Evolutionary conservation across 2,329 filamentous ascomycete genomes (phyloP), one percentile per base, ranked within the genome.

Genomic region (Penicillium italicum): DNA sequence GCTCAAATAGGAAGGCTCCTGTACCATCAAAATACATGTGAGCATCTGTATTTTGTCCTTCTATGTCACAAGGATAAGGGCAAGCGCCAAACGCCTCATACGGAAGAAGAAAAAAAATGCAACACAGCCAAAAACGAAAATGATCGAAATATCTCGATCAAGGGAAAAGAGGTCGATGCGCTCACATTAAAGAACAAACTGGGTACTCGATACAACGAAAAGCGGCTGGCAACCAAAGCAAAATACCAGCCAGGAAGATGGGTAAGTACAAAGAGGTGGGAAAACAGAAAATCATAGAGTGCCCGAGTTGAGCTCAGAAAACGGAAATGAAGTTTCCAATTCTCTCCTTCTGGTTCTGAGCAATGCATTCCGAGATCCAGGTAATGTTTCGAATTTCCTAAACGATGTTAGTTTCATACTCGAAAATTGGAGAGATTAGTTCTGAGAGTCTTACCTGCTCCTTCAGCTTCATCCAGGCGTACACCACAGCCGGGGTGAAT

Each of bases 301-400:
- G 46, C 50, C 30, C 30, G 20, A 16, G 37, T 22, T 18, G 37
- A 50, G 57, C 49, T 83, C 77, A 96, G 77, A 99, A 96, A 60
- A 97, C 94, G 77, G 91, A 96, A 74, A 99, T 99, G 77, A 96
- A 99, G 78, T 97, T 99, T 67, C 90, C 89, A 73, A 99, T 97
- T 72, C 94, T 86, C 76, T 99, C 94, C 80, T 99, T 99, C 78
- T 99, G 94, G 80, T 96, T 97, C 78, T 99, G 94, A 53, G 94
- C 94, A 83, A 99, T 99, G 79, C 94, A 99, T 77, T 99, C 94
- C 22, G 94, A 89, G 75, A 99, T 99, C 94, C 94, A 99, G 49
- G 94, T 97, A 70, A 99, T 96, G 77, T 99, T 99, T 63, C 94
- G 89, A 68, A 97, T 97, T 88, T 99, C 94, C 92, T 97, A 60